Evolutionary conservation across 1,139 yeast genomes (phyloP).

Genomic region (Scheffersomyces parashehatae): DNA sequence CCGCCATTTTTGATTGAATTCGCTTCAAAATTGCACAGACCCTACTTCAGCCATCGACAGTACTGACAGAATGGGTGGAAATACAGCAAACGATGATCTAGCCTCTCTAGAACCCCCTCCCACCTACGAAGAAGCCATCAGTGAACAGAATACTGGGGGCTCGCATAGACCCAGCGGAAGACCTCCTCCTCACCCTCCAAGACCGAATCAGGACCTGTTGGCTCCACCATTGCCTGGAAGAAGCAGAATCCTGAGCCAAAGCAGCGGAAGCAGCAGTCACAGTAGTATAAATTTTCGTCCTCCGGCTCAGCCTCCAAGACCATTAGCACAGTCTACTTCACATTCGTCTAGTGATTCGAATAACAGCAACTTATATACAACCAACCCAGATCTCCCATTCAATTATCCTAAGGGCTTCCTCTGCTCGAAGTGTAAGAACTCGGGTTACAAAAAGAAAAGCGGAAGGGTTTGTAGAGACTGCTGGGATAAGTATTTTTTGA

Average conservation of each 20-base stretch:
- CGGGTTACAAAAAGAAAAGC: slow-evolving; percentile 36
- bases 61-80: no score
- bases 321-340: neutral
- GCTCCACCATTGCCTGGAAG: neutral
- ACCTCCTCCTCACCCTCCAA: slow-evolving; percentile 3
- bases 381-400: slow-evolving; percentile 54
- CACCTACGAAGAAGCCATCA: slow-evolving; percentile 19
- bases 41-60: no score
- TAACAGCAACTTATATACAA: slow-evolving; percentile 12
- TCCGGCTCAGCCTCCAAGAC: slow-evolving; percentile 1
- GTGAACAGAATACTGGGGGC: neutral
- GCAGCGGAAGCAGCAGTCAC: neutral
- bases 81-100: no score
- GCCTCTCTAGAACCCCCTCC: slow-evolving; percentile 14
- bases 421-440: slow-evolving; percentile 43
- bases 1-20: no score
- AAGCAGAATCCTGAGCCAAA: neutral
- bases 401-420: slow-evolving; percentile 34
- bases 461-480: slow-evolving; percentile 36
- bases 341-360: neutral
- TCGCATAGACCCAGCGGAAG: slow-evolving; percentile 4
- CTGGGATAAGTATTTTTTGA: slow-evolving; percentile 35
- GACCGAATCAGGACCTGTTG: slow-evolving; percentile 2
- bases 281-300: neutral
- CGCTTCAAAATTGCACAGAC: no score